Conservation (phyloP, 345 rosid species). For the Citrus trifoliata region DNA sequence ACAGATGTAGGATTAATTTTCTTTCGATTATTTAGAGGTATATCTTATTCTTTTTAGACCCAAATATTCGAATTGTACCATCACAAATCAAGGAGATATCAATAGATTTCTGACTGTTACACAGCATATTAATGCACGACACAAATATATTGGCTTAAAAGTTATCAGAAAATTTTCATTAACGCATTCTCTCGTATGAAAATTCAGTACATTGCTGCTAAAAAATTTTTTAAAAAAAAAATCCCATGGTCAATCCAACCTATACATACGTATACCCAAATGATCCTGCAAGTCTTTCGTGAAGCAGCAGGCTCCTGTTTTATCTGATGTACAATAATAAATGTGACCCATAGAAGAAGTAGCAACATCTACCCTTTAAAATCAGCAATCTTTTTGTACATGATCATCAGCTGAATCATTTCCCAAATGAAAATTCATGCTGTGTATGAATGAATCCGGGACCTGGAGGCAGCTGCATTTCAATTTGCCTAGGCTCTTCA, state of each 20-base stretch:
- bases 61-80: no score
- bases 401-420: not conserved
- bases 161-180: no score
- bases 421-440: conserved; percentile 38
- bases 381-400: not conserved
- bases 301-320: not conserved
- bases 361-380: not conserved
- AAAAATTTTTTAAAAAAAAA: no score
- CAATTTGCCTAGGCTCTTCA: conserved; percentile 17
- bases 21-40: no score
- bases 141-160: no score
- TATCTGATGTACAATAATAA: not conserved
- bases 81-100: no score
- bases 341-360: not conserved
- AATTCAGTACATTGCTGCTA: no score
- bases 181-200: no score
- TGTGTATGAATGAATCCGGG: conserved; percentile 18
- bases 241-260: not conserved
- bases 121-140: no score
- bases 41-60: no score
- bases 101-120: no score
- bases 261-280: not conserved
- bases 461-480: conserved; percentile 26
- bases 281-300: not conserved
- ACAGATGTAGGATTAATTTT: no score